phyloP scores from a whole-genome alignment of 1,284 basidiomycete species.

The Ustilago sp. region DNA sequence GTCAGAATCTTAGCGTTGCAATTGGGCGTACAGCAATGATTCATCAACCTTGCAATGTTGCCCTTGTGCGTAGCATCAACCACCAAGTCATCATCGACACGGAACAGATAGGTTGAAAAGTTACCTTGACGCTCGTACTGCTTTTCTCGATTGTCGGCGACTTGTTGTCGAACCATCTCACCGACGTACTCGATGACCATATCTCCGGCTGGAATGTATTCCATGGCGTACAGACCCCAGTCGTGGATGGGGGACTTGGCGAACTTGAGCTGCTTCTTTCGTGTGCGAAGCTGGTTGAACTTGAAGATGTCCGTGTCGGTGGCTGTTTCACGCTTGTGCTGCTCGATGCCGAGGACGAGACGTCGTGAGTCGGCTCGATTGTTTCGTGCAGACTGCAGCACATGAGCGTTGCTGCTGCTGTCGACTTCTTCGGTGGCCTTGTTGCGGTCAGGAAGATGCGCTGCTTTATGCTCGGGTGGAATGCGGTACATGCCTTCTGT shows the following conservation, averaged over 20 bases:
- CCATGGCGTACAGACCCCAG: constrained; percentile 80
- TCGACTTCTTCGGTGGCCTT: constrained; percentile 71
- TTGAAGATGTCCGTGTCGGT: constrained; percentile 78
- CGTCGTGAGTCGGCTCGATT: constrained; percentile 94
- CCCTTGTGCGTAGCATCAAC: constrained; percentile 99
- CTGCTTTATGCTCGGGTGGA: constrained; percentile 88
- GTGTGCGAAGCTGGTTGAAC: constrained; percentile 96
- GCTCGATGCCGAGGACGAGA: constrained; percentile 91
- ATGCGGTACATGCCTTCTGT: constrained; percentile 97
- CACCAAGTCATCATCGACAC: constrained; percentile 72
- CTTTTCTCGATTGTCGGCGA: constrained; percentile 97
- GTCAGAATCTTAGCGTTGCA: constrained; percentile 99
- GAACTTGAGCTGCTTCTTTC: constrained; percentile 98
- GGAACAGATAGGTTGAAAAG: constrained; percentile 68
- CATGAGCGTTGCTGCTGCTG: constrained; percentile 63
- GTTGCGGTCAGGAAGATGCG: constrained; percentile 78
- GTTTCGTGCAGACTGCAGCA: constrained; percentile 83
- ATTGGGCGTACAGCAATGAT: constrained; percentile 94
- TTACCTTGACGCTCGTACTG: constrained; percentile 78
- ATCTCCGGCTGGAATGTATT: constrained; percentile 87
- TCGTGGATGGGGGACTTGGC: constrained; percentile 96
- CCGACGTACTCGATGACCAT: constrained; percentile 99
- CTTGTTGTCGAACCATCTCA: constrained; percentile 92
- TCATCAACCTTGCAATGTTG: constrained; percentile 77
- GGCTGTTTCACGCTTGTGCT: constrained; percentile 79